Percentiles rank a stretch among this genome's conserved stretches.
Conservation (phyloP, 2,329 filamentous ascomycete species). For the Chalara sp. region DNA sequence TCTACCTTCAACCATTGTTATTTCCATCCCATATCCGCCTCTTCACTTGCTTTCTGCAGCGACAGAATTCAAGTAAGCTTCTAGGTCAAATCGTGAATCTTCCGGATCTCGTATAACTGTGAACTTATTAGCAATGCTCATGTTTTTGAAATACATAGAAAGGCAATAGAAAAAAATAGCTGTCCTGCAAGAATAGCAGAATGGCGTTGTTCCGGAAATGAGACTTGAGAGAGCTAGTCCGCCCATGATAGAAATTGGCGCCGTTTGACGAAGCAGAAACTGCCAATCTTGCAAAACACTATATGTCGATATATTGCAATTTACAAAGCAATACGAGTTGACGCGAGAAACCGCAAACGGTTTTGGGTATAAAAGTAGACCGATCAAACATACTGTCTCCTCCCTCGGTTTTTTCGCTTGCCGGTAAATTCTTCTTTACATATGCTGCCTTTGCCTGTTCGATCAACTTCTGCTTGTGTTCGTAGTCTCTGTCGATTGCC, state of each 20-base stretch:
- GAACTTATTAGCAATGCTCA: not conserved
- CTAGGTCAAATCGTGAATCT: slow-evolving; percentile 88
- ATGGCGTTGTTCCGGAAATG: no score
- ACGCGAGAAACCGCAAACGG: no score
- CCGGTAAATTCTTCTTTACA: slow-evolving; percentile 63
- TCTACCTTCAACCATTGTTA: slow-evolving; percentile 23
- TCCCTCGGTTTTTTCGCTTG: slow-evolving; percentile 30
- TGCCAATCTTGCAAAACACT: no score
- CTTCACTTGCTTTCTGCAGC: slow-evolving; percentile 33
- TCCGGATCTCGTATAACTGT: slow-evolving; percentile 69
- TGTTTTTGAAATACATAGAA: no score
- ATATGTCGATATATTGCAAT: no score
- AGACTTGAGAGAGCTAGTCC: no score
- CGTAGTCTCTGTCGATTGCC: slow-evolving; percentile 73
- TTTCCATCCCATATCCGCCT: slow-evolving; percentile 9
- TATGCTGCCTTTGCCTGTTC: slow-evolving; percentile 88
- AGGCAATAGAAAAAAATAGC: no score
- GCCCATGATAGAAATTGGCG: no score
- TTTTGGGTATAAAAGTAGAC: no score
- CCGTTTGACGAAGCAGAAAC: no score
- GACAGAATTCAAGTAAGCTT: slow-evolving; percentile 69
- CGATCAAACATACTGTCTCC: slow-evolving; percentile 29
- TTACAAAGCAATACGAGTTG: no score
- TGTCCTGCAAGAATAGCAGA: no score
- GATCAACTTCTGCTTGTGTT: slow-evolving; percentile 89